phyloP scores from a whole-genome alignment of 768 basidiomycete genomes.

The Russula lepida region DNA sequence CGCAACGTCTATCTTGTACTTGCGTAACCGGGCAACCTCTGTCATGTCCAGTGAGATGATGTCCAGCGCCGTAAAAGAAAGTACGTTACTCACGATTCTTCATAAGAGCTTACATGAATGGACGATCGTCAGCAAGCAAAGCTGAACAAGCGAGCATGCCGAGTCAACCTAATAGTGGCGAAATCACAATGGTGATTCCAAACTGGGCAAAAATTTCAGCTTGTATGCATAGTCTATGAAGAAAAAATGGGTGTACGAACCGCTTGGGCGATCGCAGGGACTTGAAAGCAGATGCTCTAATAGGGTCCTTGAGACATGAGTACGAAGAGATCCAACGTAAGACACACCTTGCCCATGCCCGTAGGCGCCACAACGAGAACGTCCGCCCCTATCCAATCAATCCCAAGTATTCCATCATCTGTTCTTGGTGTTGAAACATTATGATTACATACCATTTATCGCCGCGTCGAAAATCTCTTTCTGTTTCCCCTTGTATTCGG shows the following conservation, averaged over 20 bases:
- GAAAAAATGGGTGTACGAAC: conserved; percentile 29
- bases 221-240: neutral
- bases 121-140: neutral
- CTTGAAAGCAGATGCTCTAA: conserved; percentile 79
- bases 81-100: conserved; percentile 56
- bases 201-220: conserved; percentile 25
- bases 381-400: conserved; percentile 44
- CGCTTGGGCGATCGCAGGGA: conserved; percentile 62
- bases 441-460: conserved; percentile 38
- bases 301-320: neutral
- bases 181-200: conserved; percentile 68
- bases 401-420: neutral
- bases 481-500: conserved; percentile 68
- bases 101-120: conserved; percentile 52
- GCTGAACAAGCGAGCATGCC: neutral
- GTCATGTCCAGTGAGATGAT: neutral
- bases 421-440: neutral
- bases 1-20: conserved; percentile 46
- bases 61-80: neutral
- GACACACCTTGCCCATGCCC: conserved; percentile 75
- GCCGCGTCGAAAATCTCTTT: conserved; percentile 68
- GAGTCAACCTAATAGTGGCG: conserved; percentile 60
- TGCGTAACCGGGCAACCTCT: conserved; percentile 60
- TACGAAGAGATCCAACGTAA: neutral
- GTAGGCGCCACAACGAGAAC: conserved; percentile 79